phyloP scores from a whole-genome alignment of 192 early-diverging fungal genomes.

The Entomortierella lignicola region DNA sequence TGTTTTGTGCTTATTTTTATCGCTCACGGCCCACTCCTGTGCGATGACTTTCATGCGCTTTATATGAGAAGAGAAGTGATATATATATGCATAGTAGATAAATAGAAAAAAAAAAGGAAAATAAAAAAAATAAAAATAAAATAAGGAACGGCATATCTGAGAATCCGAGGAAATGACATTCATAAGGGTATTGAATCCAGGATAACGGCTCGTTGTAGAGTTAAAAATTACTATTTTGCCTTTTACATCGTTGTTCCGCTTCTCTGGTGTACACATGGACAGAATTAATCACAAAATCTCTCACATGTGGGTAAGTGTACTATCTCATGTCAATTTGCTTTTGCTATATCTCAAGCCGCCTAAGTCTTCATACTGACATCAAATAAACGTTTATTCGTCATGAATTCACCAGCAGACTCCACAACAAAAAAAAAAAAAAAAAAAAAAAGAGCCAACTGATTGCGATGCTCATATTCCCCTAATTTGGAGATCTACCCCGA shows the following conservation, averaged over 20 bases:
- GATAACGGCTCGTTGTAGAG: too few species aligned
- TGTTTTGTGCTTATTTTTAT: constrained; percentile 45
- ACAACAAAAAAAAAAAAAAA: neutral
- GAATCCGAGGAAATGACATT: neutral
- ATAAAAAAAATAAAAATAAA: neutral
- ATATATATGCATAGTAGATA: neutral
- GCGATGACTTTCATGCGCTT: constrained; percentile 47
- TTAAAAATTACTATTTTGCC: too few species aligned
- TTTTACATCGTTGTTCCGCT: too few species aligned
- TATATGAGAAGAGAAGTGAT: neutral
- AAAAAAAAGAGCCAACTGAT: neutral
- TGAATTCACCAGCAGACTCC: neutral
- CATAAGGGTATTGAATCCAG: neutral
- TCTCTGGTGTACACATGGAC: too few species aligned
- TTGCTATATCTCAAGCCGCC: too few species aligned
- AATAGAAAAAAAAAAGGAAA: constrained; percentile 12
- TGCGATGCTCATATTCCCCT: too few species aligned
- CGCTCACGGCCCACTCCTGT: constrained; percentile 43
- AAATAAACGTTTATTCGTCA: too few species aligned
- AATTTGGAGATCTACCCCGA: too few species aligned
- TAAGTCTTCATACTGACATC: too few species aligned
- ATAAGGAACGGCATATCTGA: neutral
- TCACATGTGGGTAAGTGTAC: too few species aligned
- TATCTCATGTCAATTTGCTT: too few species aligned
- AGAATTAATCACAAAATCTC: too few species aligned